Conservation (phyloP, 257 asterid species). For the Solanum tarapatanum region DNA sequence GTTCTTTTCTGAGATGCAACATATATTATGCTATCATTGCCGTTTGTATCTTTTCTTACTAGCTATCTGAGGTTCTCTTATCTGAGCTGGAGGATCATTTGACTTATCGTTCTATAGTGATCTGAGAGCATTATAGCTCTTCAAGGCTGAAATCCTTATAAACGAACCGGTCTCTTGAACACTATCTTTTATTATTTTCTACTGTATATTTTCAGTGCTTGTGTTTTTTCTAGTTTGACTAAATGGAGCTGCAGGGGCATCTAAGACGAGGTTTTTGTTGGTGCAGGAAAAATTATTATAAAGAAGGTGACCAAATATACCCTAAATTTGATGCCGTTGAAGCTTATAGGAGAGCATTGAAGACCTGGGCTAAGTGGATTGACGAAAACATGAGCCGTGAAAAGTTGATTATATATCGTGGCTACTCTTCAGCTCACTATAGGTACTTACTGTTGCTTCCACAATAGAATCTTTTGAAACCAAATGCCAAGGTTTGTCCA, state of each 20-base stretch:
- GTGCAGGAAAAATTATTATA: constrained; percentile 81
- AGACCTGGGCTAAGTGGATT: constrained; percentile 88
- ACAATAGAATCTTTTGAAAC: not conserved
- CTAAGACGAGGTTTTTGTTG: not conserved
- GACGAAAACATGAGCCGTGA: constrained; percentile 27
- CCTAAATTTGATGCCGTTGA: constrained; percentile 74
- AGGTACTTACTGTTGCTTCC: constrained; percentile 29
- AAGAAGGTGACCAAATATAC: constrained; percentile 58
- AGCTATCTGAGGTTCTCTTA: not conserved
- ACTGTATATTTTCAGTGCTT: not conserved
- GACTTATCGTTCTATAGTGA: not conserved
- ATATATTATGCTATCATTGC: not conserved
- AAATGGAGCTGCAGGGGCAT: not conserved
- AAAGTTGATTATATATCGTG: constrained; percentile 73
- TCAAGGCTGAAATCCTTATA: not conserved
- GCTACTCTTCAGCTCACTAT: constrained; percentile 96
- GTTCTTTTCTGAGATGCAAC: not conserved
- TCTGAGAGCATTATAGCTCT: not conserved
- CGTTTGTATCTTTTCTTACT: not conserved
- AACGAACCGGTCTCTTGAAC: not conserved
- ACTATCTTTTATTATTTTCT: not conserved
- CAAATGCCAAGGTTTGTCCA: not conserved
- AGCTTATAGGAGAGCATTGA: constrained; percentile 81
- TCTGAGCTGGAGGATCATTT: not conserved
- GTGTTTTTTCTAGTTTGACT: not conserved